These are phyloP conservation scores for Potentilla sterilis DNA, from an alignment of 306 rosid genomes.

Conservation along the genomic window DNA sequence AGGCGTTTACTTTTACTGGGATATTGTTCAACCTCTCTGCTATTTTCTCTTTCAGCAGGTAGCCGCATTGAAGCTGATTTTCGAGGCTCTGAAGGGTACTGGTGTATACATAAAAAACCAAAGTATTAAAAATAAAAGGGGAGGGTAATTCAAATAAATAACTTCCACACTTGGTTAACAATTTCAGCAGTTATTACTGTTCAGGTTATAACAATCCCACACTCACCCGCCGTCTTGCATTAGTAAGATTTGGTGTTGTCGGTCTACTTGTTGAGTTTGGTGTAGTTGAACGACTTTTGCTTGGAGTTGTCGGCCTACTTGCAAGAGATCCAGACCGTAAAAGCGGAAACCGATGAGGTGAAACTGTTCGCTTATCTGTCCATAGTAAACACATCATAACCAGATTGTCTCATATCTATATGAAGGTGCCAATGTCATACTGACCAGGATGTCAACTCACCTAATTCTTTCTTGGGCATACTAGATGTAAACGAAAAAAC, in stretches of 20 bases:
- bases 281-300: constrained; percentile 62
- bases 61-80: constrained; percentile 95
- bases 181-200: not conserved
- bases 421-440: not conserved
- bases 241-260: constrained; percentile 75
- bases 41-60: constrained; percentile 65
- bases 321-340: constrained; percentile 83
- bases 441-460: constrained; percentile 32
- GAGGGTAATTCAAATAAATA: not conserved
- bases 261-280: constrained; percentile 84
- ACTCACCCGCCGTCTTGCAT: constrained; percentile 71
- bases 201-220: not conserved
- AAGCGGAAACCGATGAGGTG: constrained; percentile 94
- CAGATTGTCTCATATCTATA: constrained; percentile 15
- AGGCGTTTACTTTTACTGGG: constrained; percentile 96
- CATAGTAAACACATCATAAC: constrained; percentile 24
- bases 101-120: constrained; percentile 20
- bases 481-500: constrained; percentile 72
- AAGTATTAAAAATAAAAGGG: not conserved
- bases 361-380: constrained; percentile 77
- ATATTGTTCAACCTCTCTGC: constrained; percentile 65
- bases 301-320: constrained; percentile 69
- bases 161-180: not conserved
- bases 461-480: constrained; percentile 69
- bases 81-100: constrained; percentile 91